Evolutionary conservation across 2,329 filamentous ascomycete genomes (phyloP).

Genomic region (Fusarium sp.): DNA sequence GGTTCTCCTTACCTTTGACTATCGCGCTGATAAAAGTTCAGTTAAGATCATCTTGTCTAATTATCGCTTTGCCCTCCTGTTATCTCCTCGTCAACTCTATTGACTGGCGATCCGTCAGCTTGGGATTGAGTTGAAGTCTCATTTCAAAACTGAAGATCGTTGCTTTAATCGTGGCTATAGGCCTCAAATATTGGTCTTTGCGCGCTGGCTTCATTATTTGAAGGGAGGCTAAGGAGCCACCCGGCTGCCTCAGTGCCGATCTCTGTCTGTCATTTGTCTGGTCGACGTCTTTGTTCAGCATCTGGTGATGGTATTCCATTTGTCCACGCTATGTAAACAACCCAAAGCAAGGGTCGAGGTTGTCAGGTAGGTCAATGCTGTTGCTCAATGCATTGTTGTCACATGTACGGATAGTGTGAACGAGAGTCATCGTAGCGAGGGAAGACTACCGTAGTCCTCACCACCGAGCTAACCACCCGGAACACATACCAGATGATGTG

Average conservation of each 20-base stretch:
- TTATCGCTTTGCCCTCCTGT: not conserved
- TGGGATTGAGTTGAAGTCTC: constrained; percentile 16
- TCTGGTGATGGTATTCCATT: not conserved
- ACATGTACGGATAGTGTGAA: not conserved
- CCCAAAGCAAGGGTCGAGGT: not conserved
- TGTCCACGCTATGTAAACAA: not conserved
- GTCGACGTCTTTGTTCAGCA: not conserved
- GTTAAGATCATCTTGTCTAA: constrained; percentile 2
- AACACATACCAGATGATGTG: not conserved
- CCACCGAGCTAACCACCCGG: not conserved
- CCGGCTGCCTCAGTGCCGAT: not conserved
- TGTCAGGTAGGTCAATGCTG: not conserved
- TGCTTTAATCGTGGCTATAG: constrained; percentile 18
- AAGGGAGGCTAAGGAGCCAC: not conserved
- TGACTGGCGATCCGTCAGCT: constrained; percentile 4
- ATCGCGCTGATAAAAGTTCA: not conserved
- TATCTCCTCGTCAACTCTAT: constrained; percentile 5
- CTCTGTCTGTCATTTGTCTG: not conserved
- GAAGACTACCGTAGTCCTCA: not conserved
- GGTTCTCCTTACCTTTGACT: constrained; percentile 6
- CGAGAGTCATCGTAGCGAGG: not conserved
- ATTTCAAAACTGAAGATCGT: constrained; percentile 21
- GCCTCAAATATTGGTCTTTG: not conserved
- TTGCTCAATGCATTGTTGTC: not conserved
- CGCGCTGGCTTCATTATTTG: not conserved